phyloP scores from a whole-genome alignment of 2,329 filamentous ascomycete species.

The Trichoderma asperellum region DNA sequence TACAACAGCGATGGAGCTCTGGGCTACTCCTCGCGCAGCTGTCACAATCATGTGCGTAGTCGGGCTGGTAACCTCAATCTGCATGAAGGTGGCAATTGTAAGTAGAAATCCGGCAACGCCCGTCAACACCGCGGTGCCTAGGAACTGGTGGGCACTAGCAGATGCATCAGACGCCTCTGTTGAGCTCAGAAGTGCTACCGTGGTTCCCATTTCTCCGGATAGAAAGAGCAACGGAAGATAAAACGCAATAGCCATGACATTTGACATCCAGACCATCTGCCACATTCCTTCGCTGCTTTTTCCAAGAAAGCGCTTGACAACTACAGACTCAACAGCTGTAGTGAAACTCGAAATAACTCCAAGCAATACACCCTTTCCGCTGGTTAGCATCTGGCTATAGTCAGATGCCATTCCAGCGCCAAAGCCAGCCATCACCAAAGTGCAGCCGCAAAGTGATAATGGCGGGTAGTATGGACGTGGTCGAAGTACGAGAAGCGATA shows the following conservation, averaged over 20 bases:
- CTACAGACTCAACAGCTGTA: conserved; percentile 20
- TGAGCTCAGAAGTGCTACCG: conserved; percentile 5
- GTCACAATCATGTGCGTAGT: conserved; percentile 26
- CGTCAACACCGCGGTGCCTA: conserved; percentile 12
- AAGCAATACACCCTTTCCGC: conserved; percentile 20
- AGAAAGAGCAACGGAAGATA: conserved; percentile 6
- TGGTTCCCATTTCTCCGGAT: conserved; percentile 14
- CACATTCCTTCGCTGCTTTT: conserved; percentile 25
- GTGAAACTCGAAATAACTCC: conserved; percentile 21
- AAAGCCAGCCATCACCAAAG: conserved; percentile 23
- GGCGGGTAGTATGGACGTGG: conserved; percentile 22
- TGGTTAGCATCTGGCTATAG: conserved; percentile 23
- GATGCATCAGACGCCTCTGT: conserved; percentile 2
- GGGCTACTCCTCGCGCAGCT: conserved; percentile 18
- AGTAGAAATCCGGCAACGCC: conserved; percentile 21
- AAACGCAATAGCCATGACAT: conserved; percentile 19
- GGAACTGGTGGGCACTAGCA: conserved; percentile 11
- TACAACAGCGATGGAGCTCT: conserved; percentile 13
- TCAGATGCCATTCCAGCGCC: conserved; percentile 24
- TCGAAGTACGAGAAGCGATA: conserved; percentile 20
- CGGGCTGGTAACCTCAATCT: conserved; percentile 23
- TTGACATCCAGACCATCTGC: conserved; percentile 27
- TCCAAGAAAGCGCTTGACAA: conserved; percentile 16
- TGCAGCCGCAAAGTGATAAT: conserved; percentile 9
- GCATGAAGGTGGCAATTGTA: conserved; percentile 23